Conservation (phyloP, 208 protist species). For the Wallacemonas sp. region DNA sequence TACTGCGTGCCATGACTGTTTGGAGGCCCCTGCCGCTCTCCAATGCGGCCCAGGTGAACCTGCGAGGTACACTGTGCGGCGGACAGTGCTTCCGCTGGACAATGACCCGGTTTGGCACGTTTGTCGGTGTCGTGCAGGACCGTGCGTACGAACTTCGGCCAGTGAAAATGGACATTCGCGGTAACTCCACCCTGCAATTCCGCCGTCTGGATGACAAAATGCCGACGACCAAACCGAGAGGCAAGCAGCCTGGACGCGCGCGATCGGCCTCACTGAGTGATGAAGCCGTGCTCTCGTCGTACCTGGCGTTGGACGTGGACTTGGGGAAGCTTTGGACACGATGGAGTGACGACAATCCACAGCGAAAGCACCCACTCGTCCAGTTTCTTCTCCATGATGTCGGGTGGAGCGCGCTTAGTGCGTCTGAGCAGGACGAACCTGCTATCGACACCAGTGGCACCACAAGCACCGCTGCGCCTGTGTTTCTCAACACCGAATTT, state of each 20-base stretch:
- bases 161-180: background rate
- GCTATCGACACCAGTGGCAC: too few species aligned
- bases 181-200: background rate
- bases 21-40: constrained; percentile 46
- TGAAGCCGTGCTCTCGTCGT: constrained; percentile 41
- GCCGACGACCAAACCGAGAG: too few species aligned
- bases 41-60: constrained; percentile 27
- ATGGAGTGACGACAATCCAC: constrained; percentile 59
- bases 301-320: constrained; percentile 73
- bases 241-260: too few species aligned
- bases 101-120: constrained; percentile 40
- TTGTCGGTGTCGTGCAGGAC: constrained; percentile 45
- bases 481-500: background rate
- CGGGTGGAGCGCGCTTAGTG: background rate
- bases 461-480: background rate
- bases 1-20: background rate
- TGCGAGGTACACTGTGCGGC: constrained; percentile 61
- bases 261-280: too few species aligned
- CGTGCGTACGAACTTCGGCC: constrained; percentile 54
- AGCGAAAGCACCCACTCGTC: constrained; percentile 56
- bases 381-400: constrained; percentile 19
- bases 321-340: constrained; percentile 43
- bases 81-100: constrained; percentile 84
- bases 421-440: too few species aligned
- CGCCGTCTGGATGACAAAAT: background rate